phyloP scores from a whole-genome alignment of 768 basidiomycete species.

The Pleurotus djamor region DNA sequence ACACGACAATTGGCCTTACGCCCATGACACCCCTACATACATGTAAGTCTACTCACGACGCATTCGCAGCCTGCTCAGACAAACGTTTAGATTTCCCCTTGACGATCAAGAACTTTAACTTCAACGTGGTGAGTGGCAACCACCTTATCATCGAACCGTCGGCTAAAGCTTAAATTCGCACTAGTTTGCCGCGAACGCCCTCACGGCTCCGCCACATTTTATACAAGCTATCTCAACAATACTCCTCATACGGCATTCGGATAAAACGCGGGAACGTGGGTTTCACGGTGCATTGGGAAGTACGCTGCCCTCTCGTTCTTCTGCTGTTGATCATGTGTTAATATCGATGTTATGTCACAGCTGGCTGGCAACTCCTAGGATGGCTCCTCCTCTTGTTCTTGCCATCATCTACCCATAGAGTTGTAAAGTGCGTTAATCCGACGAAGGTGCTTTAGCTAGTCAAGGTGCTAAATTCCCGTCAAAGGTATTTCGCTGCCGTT shows the following conservation, averaged over 20 bases:
- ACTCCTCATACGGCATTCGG: conserved; percentile 11
- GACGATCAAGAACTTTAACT: conserved; percentile 6
- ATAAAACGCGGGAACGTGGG: conserved; percentile 9
- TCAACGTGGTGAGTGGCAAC: not conserved
- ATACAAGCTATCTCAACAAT: conserved; percentile 9
- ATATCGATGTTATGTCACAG: not conserved
- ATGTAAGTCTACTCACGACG: not conserved
- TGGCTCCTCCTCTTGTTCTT: conserved; percentile 3
- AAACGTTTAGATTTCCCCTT: not conserved
- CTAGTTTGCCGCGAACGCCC: conserved; percentile 3
- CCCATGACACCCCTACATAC: conserved; percentile 6
- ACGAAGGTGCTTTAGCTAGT: not conserved
- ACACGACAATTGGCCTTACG: conserved; percentile 4
- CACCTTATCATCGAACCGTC: not conserved
- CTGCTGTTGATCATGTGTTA: not conserved
- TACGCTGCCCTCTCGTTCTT: not conserved
- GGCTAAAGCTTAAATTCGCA: not conserved
- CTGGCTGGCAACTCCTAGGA: conserved; percentile 4
- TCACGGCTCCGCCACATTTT: conserved; percentile 10
- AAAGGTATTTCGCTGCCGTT: conserved; percentile 6
- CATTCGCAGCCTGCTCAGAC: not conserved
- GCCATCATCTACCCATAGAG: not conserved
- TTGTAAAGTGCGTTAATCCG: conserved; percentile 2
- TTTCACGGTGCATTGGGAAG: not conserved
- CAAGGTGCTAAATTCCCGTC: not conserved